phyloP scores from a whole-genome alignment of 2,329 filamentous ascomycete genomes.

The Fusarium aywerte region DNA sequence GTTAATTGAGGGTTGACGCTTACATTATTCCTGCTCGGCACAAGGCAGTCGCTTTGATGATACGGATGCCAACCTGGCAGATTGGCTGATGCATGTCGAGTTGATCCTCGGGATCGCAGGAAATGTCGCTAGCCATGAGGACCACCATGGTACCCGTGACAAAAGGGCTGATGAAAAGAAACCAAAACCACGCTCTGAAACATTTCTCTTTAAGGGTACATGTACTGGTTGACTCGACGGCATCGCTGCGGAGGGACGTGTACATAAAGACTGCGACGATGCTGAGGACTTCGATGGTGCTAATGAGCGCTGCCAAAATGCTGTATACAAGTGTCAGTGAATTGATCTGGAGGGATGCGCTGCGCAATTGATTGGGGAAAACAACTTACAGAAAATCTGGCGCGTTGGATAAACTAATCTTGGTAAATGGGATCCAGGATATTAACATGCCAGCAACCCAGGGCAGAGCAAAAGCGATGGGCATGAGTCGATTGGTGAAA shows the following conservation, averaged over 20 bases:
- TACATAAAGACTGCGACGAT: conserved; percentile 30
- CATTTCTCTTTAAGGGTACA: conserved; percentile 19
- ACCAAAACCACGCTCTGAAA: conserved; percentile 32
- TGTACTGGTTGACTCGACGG: not conserved
- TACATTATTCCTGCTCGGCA: conserved; percentile 34
- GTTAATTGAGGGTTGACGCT: not conserved
- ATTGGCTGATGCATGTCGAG: conserved; percentile 31
- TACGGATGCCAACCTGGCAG: conserved; percentile 29
- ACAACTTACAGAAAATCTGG: conserved; percentile 27
- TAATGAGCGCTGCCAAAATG: conserved; percentile 21
- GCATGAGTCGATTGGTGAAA: conserved; percentile 15
- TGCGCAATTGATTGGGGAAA: not conserved
- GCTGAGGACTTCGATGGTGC: conserved; percentile 35
- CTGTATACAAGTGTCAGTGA: conserved; percentile 12
- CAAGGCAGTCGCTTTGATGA: conserved; percentile 35
- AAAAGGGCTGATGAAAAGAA: conserved; percentile 27
- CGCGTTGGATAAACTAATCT: conserved; percentile 19
- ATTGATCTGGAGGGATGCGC: too few species aligned
- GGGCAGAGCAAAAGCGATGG: conserved; percentile 27
- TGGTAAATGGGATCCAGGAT: conserved; percentile 34
- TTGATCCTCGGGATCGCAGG: conserved; percentile 28
- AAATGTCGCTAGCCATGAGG: conserved; percentile 35
- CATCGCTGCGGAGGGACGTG: conserved; percentile 11
- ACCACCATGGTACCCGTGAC: conserved; percentile 23
- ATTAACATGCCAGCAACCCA: conserved; percentile 33